Evolutionary conservation across 495 filamentous ascomycete species (phyloP).

Genomic region (Trypethelium eluteriae): DNA sequence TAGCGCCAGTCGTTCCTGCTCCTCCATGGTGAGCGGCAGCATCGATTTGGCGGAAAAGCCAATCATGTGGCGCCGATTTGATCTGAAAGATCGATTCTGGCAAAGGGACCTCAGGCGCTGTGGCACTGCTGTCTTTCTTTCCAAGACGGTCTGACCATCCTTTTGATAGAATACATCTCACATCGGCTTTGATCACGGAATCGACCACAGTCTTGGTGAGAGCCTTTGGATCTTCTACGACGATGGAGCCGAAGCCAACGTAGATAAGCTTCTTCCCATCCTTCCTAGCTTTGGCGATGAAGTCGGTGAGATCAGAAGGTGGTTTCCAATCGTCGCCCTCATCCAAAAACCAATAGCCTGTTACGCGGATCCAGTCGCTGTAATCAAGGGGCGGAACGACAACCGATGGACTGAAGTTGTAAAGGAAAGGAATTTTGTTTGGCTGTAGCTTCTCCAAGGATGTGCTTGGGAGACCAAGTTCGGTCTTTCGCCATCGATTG

Average conservation of each 20-base stretch:
- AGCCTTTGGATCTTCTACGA: slow-evolving; percentile 82
- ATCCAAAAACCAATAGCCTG: slow-evolving; percentile 95
- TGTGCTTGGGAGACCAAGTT: slow-evolving; percentile 70
- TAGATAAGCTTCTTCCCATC: slow-evolving; percentile 93
- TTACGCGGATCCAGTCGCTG: slow-evolving; percentile 94
- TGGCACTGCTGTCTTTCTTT: slow-evolving; percentile 42
- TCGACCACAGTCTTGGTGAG: slow-evolving; percentile 86
- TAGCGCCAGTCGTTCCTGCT: slow-evolving; percentile 91
- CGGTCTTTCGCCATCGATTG: slow-evolving; percentile 83
- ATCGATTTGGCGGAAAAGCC: slow-evolving; percentile 91
- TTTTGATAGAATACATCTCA: slow-evolving; percentile 91
- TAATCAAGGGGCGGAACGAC: slow-evolving; percentile 90
- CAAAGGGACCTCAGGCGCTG: slow-evolving; percentile 59
- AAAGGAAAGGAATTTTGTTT: slow-evolving; percentile 94
- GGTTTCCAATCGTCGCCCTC: slow-evolving; percentile 71
- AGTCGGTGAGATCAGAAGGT: slow-evolving; percentile 62
- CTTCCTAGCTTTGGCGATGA: slow-evolving; percentile 68
- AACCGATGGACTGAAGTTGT: slow-evolving; percentile 91
- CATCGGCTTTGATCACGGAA: slow-evolving; percentile 82
- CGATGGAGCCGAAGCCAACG: slow-evolving; percentile 92
- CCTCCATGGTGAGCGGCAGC: slow-evolving; percentile 93
- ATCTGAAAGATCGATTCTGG: slow-evolving; percentile 81
- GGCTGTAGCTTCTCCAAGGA: slow-evolving; percentile 84
- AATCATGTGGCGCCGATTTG: slow-evolving; percentile 88
- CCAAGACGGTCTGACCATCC: slow-evolving; percentile 95